Evolutionary conservation across 2,329 filamentous ascomycete species (phyloP).

Genomic region (Zymoseptoria crescenta): DNA sequence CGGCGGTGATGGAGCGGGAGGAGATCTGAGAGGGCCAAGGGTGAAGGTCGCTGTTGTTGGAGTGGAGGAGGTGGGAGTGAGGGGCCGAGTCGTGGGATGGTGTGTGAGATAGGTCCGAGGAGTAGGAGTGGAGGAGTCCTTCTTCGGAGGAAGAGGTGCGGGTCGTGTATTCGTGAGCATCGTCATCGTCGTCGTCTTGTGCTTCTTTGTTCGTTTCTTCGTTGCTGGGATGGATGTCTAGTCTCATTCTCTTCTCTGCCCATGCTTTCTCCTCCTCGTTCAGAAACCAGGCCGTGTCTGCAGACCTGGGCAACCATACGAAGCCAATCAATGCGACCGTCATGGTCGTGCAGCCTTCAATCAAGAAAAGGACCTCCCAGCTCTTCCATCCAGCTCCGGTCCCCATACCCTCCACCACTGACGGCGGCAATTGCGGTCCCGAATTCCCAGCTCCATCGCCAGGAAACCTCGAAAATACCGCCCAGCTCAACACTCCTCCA

Average conservation of each 20-base stretch:
- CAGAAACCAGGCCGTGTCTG: conserved; percentile 46
- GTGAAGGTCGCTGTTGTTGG: not conserved
- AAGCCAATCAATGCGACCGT: conserved; percentile 41
- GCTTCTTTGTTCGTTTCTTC: conserved; percentile 4
- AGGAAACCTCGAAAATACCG: conserved; percentile 40
- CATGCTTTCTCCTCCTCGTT: conserved; percentile 39
- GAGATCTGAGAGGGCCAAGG: conserved; percentile 4
- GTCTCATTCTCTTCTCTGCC: conserved; percentile 39
- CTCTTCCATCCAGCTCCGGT: conserved; percentile 32
- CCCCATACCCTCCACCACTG: not conserved
- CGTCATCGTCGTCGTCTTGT: conserved; percentile 2
- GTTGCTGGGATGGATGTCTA: conserved; percentile 14
- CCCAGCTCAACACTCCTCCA: conserved; percentile 47
- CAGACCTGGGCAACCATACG: conserved; percentile 44
- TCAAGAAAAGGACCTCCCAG: conserved; percentile 46
- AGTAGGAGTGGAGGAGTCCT: conserved; percentile 4
- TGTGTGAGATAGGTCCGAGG: not conserved
- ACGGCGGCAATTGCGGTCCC: conserved; percentile 4
- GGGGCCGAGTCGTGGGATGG: not conserved
- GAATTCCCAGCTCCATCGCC: conserved; percentile 6
- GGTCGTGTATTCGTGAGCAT: conserved; percentile 1
- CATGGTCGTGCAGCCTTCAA: conserved; percentile 43
- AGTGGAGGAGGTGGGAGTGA: not conserved
- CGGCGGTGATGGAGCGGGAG: conserved; percentile 31
- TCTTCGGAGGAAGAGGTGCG: conserved; percentile 1